Base-by-base conservation (phyloP, 495 filamentous ascomycete species). In the Amphirosellinia nigrospora region DNA sequence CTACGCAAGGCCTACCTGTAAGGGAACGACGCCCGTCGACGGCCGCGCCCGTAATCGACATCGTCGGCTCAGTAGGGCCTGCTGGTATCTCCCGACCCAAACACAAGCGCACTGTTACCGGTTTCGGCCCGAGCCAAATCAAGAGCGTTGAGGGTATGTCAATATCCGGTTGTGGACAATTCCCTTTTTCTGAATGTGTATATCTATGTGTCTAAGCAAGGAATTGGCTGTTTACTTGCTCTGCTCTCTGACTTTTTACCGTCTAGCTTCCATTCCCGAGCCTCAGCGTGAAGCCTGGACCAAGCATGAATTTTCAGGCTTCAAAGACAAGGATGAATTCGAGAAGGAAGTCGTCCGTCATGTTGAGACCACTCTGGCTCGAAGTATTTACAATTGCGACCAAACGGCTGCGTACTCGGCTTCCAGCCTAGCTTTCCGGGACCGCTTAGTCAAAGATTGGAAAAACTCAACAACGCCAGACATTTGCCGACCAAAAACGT, bases 301-400 rank as follows among this genome's bases (percentile, higher is more conserved):
- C 73, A 96, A 94, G 79, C 86, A 91, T 82, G 89, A 84, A 52
- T 89, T 85, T 53, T 78, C 83, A 61, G 89, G 88, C 68, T 98
- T 98, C 81, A 88, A 82, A 65, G 88, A 86, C 75, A 92, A 94
- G 76, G 86, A 87, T 52, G 85, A 82, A 23, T 87, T 88, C 72
- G 80, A 95, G 88, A 87, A 83, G 75, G 94, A 97, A 75, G 85
- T 96, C 53, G 93, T 99, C 62, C 91, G 91, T 55, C 96, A 99
- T 84, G 90, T 99, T 75, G 96, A 99, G 79, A 98, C 96, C 4
- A 97, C 96, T 2, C 86, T 99, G 66, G 96, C 96, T 71, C 93
- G 96, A 19, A 97, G 94, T 72, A 88, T 99, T 78, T 99, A 93
- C 87, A 99, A 99, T 82, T 98, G 96, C 83, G 96, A 99, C 85